Conservation (phyloP, 139 green algal species). For the Chlorella ohadii region DNA sequence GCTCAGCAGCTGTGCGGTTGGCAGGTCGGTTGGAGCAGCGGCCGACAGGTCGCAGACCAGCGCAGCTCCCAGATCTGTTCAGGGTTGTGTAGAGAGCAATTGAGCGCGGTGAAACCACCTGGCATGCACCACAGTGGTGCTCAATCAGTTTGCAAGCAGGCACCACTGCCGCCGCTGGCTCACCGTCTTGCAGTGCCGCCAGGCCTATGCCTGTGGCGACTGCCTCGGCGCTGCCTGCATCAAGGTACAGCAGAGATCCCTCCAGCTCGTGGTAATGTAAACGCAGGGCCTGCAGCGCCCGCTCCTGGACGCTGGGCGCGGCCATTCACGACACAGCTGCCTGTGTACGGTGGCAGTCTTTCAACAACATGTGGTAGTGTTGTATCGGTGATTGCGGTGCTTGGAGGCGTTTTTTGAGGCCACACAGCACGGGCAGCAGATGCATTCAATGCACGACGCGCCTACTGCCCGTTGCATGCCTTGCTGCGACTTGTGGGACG, state of each 20-base stretch:
- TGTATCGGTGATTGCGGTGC: too few relatives aligned
- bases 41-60: constrained; percentile 17
- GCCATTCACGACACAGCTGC: too few relatives aligned
- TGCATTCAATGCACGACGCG: too few relatives aligned
- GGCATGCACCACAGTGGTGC: neutral
- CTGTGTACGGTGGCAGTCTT: neutral
- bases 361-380: too few relatives aligned
- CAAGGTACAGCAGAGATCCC: constrained; percentile 11
- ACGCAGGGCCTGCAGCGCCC: neutral
- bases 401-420: too few relatives aligned
- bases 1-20: neutral
- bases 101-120: neutral
- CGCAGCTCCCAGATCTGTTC: constrained; percentile 8
- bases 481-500: too few relatives aligned
- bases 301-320: too few relatives aligned
- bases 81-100: too few relatives aligned
- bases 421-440: too few relatives aligned
- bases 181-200: neutral
- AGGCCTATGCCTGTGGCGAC: neutral
- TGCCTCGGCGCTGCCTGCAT: neutral
- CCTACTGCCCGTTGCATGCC: too few relatives aligned
- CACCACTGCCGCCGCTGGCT: neutral
- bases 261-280: neutral
- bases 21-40: neutral
- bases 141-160: neutral